A percentile compares a stretch with the other conserved stretches of the same genome.
Evolutionary conservation across 768 basidiomycete genomes (phyloP).

Genomic region (Russula ochroleuca): DNA sequence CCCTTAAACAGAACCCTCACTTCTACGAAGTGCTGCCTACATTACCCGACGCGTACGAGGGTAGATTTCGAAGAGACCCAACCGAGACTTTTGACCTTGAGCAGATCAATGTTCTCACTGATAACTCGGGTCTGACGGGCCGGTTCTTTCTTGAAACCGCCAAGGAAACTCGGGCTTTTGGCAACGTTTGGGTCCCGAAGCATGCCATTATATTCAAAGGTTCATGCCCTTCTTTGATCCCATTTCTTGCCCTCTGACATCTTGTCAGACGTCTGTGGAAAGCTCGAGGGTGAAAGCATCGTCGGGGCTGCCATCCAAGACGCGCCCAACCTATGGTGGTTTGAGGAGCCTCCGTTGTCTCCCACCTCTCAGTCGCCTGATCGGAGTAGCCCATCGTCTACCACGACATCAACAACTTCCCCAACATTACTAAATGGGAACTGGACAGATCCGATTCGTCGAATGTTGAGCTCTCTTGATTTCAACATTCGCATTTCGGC

Average conservation of each 20-base stretch:
- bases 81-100: too few relatives aligned
- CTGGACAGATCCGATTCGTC: not conserved
- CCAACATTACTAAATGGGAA: not conserved
- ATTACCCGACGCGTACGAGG: too few relatives aligned
- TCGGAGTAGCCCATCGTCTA: not conserved
- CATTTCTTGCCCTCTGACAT: not conserved
- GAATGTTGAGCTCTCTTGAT: not conserved
- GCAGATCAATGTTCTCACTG: slow-evolving; percentile 6
- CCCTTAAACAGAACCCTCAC: too few relatives aligned
- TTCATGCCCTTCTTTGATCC: not conserved
- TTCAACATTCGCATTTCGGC: not conserved
- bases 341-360: not conserved
- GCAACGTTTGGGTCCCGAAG: slow-evolving; percentile 3
- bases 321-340: not conserved
- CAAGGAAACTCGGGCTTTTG: not conserved
- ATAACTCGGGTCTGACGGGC: not conserved
- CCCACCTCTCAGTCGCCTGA: not conserved
- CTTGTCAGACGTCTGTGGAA: slow-evolving; percentile 2
- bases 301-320: not conserved
- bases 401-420: not conserved
- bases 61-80: too few relatives aligned
- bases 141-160: slow-evolving; percentile 9
- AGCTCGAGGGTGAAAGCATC: not conserved
- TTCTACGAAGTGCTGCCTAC: too few relatives aligned
- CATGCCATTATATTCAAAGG: slow-evolving; percentile 16